Percentiles rank a stretch among this genome's conserved stretches.
These are phyloP conservation scores for Sporothrix inflata DNA, from an alignment of 2,329 filamentous ascomycete genomes.

Conservation along the genomic window DNA sequence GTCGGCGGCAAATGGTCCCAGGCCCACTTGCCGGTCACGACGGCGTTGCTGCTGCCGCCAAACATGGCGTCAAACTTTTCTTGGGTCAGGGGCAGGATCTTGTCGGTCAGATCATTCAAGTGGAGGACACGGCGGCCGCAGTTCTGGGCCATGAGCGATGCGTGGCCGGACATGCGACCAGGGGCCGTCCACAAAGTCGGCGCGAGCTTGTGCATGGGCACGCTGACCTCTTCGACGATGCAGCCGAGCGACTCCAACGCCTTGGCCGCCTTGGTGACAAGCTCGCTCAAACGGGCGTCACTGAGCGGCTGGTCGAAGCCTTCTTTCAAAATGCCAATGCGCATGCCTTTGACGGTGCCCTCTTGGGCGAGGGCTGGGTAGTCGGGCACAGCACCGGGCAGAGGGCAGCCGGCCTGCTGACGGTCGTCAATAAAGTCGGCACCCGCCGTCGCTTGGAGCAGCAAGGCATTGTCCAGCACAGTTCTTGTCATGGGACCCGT, in stretches of 20 bases:
- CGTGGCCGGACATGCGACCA: background rate
- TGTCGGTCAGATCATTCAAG: slow-evolving; percentile 33
- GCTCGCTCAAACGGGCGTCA: background rate
- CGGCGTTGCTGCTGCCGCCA: slow-evolving; percentile 36
- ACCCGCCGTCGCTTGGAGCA: slow-evolving; percentile 41
- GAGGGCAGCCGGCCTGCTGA: slow-evolving; percentile 35
- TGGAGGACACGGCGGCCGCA: background rate
- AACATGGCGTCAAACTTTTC: slow-evolving; percentile 30
- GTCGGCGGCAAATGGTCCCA: slow-evolving; percentile 43
- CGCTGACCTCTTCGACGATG: slow-evolving; percentile 33
- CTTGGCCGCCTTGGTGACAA: background rate
- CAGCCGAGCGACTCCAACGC: background rate
- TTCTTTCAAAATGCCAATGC: background rate
- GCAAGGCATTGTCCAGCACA: slow-evolving; percentile 38
- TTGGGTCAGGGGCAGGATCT: slow-evolving; percentile 29
- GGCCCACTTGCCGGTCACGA: slow-evolving; percentile 47
- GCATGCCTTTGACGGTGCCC: background rate
- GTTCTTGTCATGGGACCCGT: slow-evolving; percentile 40
- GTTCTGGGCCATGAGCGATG: slow-evolving; percentile 18
- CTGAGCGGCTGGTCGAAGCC: background rate
- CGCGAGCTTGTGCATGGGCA: slow-evolving; percentile 36
- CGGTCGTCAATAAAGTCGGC: slow-evolving; percentile 42
- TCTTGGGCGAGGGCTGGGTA: slow-evolving; percentile 29
- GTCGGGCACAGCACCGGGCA: slow-evolving; percentile 35
- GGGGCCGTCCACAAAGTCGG: background rate